Conservation (phyloP, 73 alveolate genomes). For the Tetrahymena thermophila region DNA sequence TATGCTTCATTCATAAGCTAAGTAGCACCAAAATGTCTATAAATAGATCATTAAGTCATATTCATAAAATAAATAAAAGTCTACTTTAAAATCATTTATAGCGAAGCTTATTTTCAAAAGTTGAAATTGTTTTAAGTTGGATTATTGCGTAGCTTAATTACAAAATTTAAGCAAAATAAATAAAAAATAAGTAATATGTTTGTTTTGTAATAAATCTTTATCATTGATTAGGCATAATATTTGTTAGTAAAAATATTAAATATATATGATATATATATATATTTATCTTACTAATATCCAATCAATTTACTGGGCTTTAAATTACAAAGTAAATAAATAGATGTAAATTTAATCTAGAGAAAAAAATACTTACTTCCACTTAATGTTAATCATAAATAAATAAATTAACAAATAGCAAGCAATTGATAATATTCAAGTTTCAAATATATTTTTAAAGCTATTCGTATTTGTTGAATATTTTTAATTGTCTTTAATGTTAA, state of each 20-base stretch:
- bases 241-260: too few relatives aligned
- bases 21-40: background rate
- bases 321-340: background rate
- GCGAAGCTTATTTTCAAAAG: background rate
- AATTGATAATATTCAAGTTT: background rate
- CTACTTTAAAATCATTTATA: background rate
- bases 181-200: background rate
- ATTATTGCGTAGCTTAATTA: background rate
- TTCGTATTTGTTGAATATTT: too few relatives aligned
- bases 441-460: background rate
- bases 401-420: too few relatives aligned
- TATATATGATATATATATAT: too few relatives aligned
- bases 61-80: too few relatives aligned
- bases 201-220: background rate
- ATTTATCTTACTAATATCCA: background rate
- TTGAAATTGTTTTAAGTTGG: background rate
- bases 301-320: background rate
- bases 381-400: too few relatives aligned
- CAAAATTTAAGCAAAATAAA: background rate
- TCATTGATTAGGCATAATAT: background rate
- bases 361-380: background rate
- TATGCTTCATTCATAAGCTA: background rate
- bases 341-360: background rate
- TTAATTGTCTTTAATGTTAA: too few relatives aligned
- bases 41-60: background rate